Evolutionary conservation across 2,329 filamentous ascomycete species (phyloP).

Genomic region (Tolypocladium tropicale): DNA sequence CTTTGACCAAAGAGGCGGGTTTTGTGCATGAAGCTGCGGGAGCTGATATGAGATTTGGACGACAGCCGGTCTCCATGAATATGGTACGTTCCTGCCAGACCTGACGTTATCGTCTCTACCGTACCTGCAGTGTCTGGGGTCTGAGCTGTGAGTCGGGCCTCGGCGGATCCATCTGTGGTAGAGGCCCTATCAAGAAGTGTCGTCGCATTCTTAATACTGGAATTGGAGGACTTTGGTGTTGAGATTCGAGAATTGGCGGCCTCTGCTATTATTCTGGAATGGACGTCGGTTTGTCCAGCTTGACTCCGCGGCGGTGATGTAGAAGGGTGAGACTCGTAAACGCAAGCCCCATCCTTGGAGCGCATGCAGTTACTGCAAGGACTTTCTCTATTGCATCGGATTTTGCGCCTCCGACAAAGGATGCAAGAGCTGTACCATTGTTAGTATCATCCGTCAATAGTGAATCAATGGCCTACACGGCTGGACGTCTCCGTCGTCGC

Average conservation of each 20-base stretch:
- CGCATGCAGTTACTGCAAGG: conserved; percentile 31
- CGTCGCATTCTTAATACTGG: not conserved
- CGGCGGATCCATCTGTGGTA: not conserved
- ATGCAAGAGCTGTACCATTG: conserved; percentile 23
- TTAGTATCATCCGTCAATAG: not conserved
- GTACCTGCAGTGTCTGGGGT: conserved; percentile 9
- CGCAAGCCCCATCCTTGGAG: conserved; percentile 22
- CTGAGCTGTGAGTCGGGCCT: not conserved
- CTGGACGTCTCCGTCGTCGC: conserved; percentile 17
- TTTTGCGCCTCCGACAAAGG: conserved; percentile 31
- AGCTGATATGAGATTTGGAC: conserved; percentile 20
- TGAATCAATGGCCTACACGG: conserved; percentile 10
- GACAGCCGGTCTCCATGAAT: conserved; percentile 25
- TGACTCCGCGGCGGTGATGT: not conserved
- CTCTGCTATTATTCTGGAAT: too few relatives aligned
- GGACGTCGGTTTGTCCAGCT: not conserved
- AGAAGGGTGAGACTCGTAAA: conserved; percentile 14
- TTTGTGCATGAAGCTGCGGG: conserved; percentile 41
- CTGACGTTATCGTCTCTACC: conserved; percentile 13
- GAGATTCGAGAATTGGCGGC: not conserved
- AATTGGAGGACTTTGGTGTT: not conserved
- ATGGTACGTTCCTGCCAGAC: conserved; percentile 31
- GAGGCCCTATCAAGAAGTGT: not conserved
- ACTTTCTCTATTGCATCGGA: conserved; percentile 28
- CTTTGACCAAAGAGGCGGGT: conserved; percentile 45